phyloP scores from a whole-genome alignment of 1,284 basidiomycete species.

The Entoloma clypeatum region DNA sequence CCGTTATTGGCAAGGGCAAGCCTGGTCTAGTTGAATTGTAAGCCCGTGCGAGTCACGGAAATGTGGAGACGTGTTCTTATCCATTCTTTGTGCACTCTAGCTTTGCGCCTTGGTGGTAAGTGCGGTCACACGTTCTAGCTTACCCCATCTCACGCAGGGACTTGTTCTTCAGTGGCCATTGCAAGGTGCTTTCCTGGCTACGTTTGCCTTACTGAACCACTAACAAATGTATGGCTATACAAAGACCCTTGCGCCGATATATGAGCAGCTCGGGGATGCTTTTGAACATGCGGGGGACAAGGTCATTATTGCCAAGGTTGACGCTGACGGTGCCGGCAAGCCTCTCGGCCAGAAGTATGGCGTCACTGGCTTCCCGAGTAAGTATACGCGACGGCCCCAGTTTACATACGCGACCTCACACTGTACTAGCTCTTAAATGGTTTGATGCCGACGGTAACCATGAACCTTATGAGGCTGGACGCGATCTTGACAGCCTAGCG shows the following conservation, averaged over 20 bases:
- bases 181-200: constrained; percentile 52
- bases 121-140: constrained; percentile 13
- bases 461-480: constrained; percentile 73
- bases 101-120: constrained; percentile 83
- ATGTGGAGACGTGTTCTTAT: constrained; percentile 4
- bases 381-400: constrained; percentile 25
- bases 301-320: constrained; percentile 89
- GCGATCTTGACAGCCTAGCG: constrained; percentile 78
- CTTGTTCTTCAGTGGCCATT: constrained; percentile 59
- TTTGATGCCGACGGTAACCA: constrained; percentile 69
- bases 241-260: constrained; percentile 84
- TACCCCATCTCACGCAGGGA: not conserved
- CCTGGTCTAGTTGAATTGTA: constrained; percentile 88
- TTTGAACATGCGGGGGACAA: constrained; percentile 76
- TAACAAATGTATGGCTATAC: constrained; percentile 27
- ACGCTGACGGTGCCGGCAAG: constrained; percentile 85
- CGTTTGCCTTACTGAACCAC: not conserved
- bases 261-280: constrained; percentile 87
- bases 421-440: constrained; percentile 79
- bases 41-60: constrained; percentile 31
- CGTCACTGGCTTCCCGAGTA: constrained; percentile 86
- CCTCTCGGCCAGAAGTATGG: constrained; percentile 70
- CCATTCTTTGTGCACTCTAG: constrained; percentile 35
- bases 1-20: constrained; percentile 70
- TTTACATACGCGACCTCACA: not conserved